Conservation (phyloP, 208 protist species). For the Crithidia bombi region DNA sequence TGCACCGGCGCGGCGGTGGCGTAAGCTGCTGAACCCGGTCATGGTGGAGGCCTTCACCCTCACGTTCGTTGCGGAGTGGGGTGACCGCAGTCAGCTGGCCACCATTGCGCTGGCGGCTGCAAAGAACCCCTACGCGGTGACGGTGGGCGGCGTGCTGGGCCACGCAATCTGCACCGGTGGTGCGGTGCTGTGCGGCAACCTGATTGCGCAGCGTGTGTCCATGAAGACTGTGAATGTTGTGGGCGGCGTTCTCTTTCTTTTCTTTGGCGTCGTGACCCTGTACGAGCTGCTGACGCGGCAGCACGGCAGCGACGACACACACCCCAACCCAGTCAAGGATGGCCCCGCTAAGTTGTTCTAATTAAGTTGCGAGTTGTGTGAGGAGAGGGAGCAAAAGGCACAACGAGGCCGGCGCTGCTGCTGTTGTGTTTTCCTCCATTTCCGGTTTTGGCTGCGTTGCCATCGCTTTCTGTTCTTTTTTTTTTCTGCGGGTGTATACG, state of each 20-base stretch:
- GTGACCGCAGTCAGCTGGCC: conserved; percentile 96
- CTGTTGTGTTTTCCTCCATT: too few species aligned
- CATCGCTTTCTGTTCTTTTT: neutral
- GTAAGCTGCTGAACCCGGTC: conserved; percentile 64
- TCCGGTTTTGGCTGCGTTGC: too few species aligned
- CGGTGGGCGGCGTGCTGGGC: conserved; percentile 91
- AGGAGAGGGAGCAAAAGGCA: neutral
- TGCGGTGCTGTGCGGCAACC: conserved; percentile 92
- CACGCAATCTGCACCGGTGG: conserved; percentile 95
- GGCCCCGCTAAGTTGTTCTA: conserved; percentile 4
- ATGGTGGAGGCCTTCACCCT: conserved; percentile 94
- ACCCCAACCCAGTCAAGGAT: neutral
- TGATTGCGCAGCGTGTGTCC: conserved; percentile 79
- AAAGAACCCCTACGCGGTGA: conserved; percentile 94
- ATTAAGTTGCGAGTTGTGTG: too few species aligned
- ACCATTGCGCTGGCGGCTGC: conserved; percentile 94
- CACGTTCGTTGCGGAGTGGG: conserved; percentile 97
- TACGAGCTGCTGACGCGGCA: conserved; percentile 54
- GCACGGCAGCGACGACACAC: conserved; percentile 38
- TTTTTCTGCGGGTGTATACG: neutral
- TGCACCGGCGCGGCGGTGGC: conserved; percentile 52
- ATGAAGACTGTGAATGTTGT: conserved; percentile 81
- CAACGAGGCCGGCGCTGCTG: too few species aligned
- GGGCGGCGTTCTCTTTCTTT: conserved; percentile 80
- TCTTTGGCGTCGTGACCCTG: conserved; percentile 75